A percentile compares a stretch with the other conserved stretches of the same genome.
Conservation (phyloP, 768 basidiomycete genomes). For the Amyloporia xantha region DNA sequence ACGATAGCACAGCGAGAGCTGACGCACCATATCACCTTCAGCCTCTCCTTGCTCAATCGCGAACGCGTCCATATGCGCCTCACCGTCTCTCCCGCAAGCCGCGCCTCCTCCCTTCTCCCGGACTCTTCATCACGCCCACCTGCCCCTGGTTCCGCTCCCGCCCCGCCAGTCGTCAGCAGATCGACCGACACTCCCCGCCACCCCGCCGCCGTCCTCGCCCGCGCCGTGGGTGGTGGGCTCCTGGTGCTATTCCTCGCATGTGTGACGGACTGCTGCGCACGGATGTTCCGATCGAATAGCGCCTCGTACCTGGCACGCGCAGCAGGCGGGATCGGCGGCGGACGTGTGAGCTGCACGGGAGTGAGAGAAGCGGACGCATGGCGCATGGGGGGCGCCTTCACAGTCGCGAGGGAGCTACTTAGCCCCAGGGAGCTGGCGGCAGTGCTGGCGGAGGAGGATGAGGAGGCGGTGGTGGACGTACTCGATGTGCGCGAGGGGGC, state of each 20-base stretch:
- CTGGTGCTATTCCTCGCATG: slow-evolving; percentile 2
- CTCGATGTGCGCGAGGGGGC: slow-evolving; percentile 32
- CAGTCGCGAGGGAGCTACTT: slow-evolving; percentile 13
- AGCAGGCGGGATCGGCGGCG: slow-evolving; percentile 60
- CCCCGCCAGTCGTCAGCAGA: slow-evolving; percentile 40
- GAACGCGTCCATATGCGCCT: slow-evolving; percentile 59
- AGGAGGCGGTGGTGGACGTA: slow-evolving; percentile 14
- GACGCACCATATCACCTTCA: slow-evolving; percentile 65
- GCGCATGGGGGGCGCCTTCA: neutral
- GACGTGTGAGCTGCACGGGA: slow-evolving; percentile 35
- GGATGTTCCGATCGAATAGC: slow-evolving; percentile 56
- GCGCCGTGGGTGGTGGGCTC: slow-evolving; percentile 28
- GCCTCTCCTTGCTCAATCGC: slow-evolving; percentile 41
- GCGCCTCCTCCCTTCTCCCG: slow-evolving; percentile 40
- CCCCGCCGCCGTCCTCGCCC: slow-evolving; percentile 53
- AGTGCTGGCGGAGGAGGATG: slow-evolving; percentile 56
- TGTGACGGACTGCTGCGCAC: slow-evolving; percentile 37
- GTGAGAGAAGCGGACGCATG: slow-evolving; percentile 16
- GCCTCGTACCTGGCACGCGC: slow-evolving; percentile 62
- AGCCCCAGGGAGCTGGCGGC: slow-evolving; percentile 31
- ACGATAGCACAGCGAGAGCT: neutral
- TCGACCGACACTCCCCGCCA: slow-evolving; percentile 74
- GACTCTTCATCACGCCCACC: slow-evolving; percentile 27
- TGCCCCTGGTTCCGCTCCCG: neutral
- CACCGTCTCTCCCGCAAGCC: slow-evolving; percentile 49